These are phyloP conservation scores for Dispira parvispora DNA, from an alignment of 192 early-diverging fungal species.

Conservation along the genomic window DNA sequence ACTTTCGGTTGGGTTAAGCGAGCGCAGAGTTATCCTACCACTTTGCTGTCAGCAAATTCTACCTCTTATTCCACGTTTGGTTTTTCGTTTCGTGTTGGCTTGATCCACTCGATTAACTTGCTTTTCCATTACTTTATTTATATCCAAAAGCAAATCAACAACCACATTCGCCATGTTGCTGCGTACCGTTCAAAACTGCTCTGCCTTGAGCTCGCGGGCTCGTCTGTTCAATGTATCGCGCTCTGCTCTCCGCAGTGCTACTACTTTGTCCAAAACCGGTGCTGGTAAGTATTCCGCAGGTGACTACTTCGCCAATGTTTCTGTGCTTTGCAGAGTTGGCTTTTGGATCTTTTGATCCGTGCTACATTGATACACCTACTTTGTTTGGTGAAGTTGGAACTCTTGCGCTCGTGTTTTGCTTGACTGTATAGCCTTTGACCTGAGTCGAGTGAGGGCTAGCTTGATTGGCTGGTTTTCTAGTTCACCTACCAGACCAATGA, in stretches of 20 bases:
- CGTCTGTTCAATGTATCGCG: background rate
- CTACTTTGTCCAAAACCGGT: background rate
- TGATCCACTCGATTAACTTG: background rate
- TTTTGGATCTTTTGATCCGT: background rate
- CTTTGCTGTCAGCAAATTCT: too few species aligned
- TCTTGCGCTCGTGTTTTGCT: background rate
- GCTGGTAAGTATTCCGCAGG: background rate
- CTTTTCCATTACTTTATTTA: background rate
- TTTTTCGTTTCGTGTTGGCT: too few species aligned
- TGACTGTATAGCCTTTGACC: background rate
- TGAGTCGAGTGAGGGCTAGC: too few species aligned
- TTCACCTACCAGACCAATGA: background rate
- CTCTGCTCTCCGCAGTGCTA: slow-evolving; percentile 4
- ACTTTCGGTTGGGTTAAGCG: too few species aligned
- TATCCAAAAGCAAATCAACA: background rate
- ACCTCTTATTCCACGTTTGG: too few species aligned
- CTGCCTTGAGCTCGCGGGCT: background rate
- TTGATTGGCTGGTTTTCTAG: background rate
- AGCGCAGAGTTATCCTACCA: too few species aligned
- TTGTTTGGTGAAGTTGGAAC: background rate
- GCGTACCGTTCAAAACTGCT: background rate
- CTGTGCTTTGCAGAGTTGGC: background rate
- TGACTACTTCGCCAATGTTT: background rate
- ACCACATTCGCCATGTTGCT: background rate
- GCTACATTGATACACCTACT: background rate